Evolutionary conservation across 1,284 basidiomycete species (phyloP).

Genomic region (Moesziomyces parantarcticus): DNA sequence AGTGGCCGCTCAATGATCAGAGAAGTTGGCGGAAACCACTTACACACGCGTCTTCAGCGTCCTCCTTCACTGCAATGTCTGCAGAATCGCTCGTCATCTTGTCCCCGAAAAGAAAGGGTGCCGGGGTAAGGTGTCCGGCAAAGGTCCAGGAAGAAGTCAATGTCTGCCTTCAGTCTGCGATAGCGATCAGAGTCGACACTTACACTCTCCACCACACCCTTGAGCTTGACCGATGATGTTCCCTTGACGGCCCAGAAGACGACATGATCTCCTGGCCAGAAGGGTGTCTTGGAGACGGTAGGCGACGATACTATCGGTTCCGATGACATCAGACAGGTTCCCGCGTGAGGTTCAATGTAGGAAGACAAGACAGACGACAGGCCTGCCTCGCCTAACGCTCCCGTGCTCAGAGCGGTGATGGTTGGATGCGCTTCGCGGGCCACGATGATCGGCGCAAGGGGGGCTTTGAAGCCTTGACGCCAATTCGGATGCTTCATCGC

Average conservation of each 20-base stretch:
- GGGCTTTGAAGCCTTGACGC: constrained; percentile 4
- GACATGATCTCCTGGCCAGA: constrained; percentile 28
- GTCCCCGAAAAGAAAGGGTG: background rate
- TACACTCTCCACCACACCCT: constrained; percentile 34
- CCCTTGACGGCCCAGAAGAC: constrained; percentile 43
- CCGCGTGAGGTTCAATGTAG: background rate
- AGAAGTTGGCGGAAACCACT: background rate
- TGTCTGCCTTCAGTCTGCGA: background rate
- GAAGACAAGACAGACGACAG: background rate
- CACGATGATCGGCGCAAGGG: background rate
- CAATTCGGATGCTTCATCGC: constrained; percentile 31
- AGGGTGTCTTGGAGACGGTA: constrained; percentile 6
- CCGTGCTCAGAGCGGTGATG: background rate
- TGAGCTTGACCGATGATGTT: constrained; percentile 26
- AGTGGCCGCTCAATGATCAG: no score
- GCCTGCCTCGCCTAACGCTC: background rate
- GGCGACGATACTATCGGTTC: background rate
- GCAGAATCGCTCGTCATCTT: background rate
- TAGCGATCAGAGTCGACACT: constrained; percentile 1
- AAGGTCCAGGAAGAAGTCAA: no score
- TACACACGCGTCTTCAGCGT: background rate
- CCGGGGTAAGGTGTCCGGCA: no score
- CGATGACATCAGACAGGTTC: background rate
- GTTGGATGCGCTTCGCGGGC: background rate
- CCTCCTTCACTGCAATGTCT: no score